A percentile compares a stretch with the other conserved stretches of the same genome.
phyloP scores from a whole-genome alignment of 495 filamentous ascomycete species.

The Annulohypoxylon nitens region DNA sequence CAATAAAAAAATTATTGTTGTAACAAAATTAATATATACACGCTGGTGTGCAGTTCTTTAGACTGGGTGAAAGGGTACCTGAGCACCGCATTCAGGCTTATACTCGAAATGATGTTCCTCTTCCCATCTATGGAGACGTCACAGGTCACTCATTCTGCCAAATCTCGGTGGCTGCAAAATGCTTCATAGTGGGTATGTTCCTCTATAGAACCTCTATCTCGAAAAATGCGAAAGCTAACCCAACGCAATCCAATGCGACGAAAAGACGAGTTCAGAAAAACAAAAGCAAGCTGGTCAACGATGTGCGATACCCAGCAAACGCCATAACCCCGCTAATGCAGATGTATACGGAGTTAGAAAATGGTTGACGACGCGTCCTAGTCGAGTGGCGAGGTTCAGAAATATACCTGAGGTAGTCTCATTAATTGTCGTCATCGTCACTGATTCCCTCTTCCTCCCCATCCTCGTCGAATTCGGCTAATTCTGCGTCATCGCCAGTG shows the following conservation, averaged over 20 bases:
- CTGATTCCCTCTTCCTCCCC: conserved; percentile 61
- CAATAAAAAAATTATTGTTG: neutral
- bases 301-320: conserved; percentile 30
- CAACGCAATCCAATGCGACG: conserved; percentile 14
- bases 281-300: neutral
- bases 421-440: conserved; percentile 59
- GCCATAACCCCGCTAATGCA: conserved; percentile 55
- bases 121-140: conserved; percentile 21
- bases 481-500: conserved; percentile 69
- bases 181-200: conserved; percentile 5
- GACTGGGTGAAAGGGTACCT: neutral
- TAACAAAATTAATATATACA: conserved; percentile 5
- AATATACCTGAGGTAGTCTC: conserved; percentile 22
- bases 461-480: conserved; percentile 69
- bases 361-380: conserved; percentile 32
- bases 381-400: conserved; percentile 24
- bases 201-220: conserved; percentile 29
- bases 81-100: neutral
- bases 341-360: conserved; percentile 35
- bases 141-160: conserved; percentile 1
- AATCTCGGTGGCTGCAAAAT: conserved; percentile 6
- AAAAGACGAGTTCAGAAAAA: conserved; percentile 15
- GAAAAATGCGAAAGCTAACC: conserved; percentile 35
- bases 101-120: conserved; percentile 6
- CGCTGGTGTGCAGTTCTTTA: neutral